Evolutionary conservation across 176 grass and related monocot species (phyloP), one percentile per base, ranked within the genome.

Genomic region (Dendrocalamus sinicus): DNA sequence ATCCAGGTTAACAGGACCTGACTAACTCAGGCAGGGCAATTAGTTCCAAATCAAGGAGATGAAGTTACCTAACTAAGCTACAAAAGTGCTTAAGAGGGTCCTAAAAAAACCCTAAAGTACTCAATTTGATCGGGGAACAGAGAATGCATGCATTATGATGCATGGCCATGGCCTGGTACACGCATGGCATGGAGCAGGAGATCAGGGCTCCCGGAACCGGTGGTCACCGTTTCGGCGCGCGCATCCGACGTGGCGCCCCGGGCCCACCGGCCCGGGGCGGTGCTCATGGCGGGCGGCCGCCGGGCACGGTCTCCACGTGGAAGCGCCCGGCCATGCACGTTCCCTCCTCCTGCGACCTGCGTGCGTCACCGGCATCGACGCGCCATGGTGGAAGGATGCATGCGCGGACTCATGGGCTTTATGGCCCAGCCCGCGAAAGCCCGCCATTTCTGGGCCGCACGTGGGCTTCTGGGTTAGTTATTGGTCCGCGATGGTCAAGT

Each of bases 281-380:
- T 43, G 81, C 90, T 81, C 88, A 84, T 89, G 90, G 83, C 65
- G 3, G 7, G 71, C 66, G 20, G 63, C 60, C 76, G 78, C 61
- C 46, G 14, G 32, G 75, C 82, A 89, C 90, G 77, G 75, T 43
- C 61, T 63, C 76, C 93, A 92, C 88, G 90, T 92, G 90, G 80
- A 60, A 3, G 9, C 20, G 50, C 68, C 3, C 30, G 43, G 24
- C 59, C 65, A 20, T 67, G 81, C 92, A 90, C 92, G 92, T 79
- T 89, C 86, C 87, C 23, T 35, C 58, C 52, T 9, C 73, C 40
- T 1, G 22, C 22, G 16, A 2, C 63, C 1, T 28, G 55, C 67
- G 12, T 70, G 84, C 73, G 22, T 20, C 24, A 7, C 65, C 30
- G 2, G 44, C 1, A 9, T 26, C 81, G 14, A 37, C 6, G 16